Conservation (phyloP, 495 filamentous ascomycete genomes). For the Xylaria curta region DNA sequence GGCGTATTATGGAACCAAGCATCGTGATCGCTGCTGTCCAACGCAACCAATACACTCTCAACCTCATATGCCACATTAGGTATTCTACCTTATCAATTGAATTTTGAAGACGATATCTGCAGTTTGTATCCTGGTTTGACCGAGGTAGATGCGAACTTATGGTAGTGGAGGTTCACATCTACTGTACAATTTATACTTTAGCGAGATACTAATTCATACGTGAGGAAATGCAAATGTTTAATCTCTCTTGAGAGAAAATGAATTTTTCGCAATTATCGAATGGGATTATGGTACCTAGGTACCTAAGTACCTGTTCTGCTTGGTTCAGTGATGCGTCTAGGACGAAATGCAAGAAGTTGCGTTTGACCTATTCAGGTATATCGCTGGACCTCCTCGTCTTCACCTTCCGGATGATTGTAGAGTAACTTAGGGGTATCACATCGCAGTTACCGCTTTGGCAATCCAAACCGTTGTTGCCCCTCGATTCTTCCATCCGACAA, state of each 20-base stretch:
- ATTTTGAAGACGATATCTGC: background rate
- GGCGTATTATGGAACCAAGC: background rate
- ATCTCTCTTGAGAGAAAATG: background rate
- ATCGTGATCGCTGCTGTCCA: background rate
- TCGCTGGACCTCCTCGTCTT: background rate
- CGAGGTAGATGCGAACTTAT: background rate
- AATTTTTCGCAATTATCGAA: background rate
- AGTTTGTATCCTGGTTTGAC: background rate
- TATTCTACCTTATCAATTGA: background rate
- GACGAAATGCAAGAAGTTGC: background rate
- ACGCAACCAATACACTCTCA: background rate
- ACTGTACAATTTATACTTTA: background rate
- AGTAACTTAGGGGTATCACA: background rate
- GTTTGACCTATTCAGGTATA: background rate
- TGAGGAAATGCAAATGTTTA: background rate
- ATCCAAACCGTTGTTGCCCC: background rate
- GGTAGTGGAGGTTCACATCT: background rate
- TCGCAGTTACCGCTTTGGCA: background rate
- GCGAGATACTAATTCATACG: background rate
- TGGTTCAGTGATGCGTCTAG: background rate
- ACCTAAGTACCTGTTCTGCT: background rate
- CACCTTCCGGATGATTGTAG: background rate
- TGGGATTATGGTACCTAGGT: too few relatives aligned
- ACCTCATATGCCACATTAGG: background rate
- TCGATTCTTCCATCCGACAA: background rate